These are phyloP conservation scores for Dictyostelium firmibasis DNA, from an alignment of 78 protist species.

Conservation along the genomic window DNA sequence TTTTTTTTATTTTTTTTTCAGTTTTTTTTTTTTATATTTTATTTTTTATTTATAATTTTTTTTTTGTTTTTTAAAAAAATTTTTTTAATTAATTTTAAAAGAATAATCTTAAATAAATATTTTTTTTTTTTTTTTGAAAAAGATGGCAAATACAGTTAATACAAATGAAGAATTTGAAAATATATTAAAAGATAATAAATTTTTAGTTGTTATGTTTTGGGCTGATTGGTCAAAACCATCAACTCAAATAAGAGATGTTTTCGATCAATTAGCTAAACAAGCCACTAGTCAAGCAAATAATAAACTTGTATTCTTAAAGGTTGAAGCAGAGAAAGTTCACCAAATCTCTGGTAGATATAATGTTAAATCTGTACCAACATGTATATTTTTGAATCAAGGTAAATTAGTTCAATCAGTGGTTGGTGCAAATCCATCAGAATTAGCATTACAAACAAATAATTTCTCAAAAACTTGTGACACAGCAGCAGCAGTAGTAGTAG, in stretches of 20 bases:
- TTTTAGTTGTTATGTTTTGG: conserved; percentile 83
- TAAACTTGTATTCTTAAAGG: conserved; percentile 56
- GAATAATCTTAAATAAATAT: too few relatives aligned
- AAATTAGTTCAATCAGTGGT: background rate
- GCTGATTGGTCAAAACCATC: conserved; percentile 91
- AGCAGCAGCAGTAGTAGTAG: background rate
- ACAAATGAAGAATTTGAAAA: conserved; percentile 3
- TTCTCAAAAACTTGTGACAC: background rate
- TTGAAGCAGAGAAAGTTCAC: conserved; percentile 87
- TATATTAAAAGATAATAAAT: conserved; percentile 20
- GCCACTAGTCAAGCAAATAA: background rate
- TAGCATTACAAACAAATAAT: conserved; percentile 40
- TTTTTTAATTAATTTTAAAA: background rate
- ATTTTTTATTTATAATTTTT: too few relatives aligned
- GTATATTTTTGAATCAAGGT: conserved; percentile 49
- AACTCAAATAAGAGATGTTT: conserved; percentile 76
- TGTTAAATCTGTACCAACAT: conserved; percentile 85
- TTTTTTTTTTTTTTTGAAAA: background rate
- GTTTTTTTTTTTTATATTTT: too few relatives aligned
- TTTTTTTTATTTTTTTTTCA: background rate
- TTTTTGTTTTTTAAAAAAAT: background rate
- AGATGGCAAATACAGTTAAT: background rate
- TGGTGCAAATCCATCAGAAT: conserved; percentile 71
- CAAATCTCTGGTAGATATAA: conserved; percentile 71
- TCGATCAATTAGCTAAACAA: conserved; percentile 77